phyloP scores from a whole-genome alignment of 345 rosid genomes.

The Dovyalis caffra region DNA sequence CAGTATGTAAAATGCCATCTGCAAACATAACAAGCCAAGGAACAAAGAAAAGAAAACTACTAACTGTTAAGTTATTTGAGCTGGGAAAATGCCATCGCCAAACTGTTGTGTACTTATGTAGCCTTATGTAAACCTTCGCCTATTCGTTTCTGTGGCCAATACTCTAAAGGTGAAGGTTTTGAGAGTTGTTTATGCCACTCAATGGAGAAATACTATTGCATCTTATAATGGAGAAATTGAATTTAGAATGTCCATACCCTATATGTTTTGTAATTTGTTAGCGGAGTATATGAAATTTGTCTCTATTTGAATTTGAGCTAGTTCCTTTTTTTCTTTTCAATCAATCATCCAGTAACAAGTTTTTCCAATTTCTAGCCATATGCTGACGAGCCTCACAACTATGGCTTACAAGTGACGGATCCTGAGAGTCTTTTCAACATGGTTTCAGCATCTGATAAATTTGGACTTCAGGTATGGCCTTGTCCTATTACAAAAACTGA shows the following conservation, averaged over 20 bases:
- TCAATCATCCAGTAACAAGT: not conserved
- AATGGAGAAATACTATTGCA: no score
- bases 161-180: no score
- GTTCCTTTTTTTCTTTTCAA: not conserved
- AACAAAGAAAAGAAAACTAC: no score
- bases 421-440: constrained; percentile 56
- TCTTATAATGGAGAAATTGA: no score
- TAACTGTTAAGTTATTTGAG: no score
- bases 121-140: no score
- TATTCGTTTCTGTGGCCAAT: no score
- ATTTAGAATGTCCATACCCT: no score
- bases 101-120: no score
- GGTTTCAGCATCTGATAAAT: constrained; percentile 67
- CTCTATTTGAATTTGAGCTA: not conserved
- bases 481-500: not conserved
- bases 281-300: not conserved
- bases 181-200: no score
- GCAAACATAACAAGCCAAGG: no score
- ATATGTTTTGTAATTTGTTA: not conserved
- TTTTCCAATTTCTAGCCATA: constrained; percentile 54
- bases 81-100: no score
- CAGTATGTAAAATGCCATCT: not conserved
- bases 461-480: constrained; percentile 72
- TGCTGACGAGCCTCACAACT: constrained; percentile 59
- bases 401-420: constrained; percentile 65